Percentiles rank a stretch among this genome's conserved stretches.
Evolutionary conservation across 805 yeast genomes (phyloP).

Genomic region (Yarrowia phangngaensis): DNA sequence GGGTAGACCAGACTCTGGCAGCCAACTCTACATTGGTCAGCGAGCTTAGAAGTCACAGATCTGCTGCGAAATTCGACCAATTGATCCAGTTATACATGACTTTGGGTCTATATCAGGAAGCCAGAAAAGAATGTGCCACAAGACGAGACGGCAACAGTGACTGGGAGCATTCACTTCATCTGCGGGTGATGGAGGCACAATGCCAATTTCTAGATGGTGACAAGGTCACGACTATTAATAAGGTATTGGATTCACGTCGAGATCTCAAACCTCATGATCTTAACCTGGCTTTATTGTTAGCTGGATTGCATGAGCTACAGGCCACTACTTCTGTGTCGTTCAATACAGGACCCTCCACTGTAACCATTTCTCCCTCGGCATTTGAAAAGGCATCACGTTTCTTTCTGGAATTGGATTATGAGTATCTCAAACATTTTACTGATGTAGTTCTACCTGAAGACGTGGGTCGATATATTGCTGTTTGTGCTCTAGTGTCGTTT

Average conservation of each 20-base stretch:
- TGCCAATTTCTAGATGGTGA: constrained; percentile 10
- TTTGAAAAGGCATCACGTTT: constrained; percentile 14
- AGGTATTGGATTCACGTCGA: constrained; percentile 5
- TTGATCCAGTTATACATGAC: neutral
- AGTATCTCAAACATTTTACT: neutral
- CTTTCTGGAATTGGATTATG: constrained; percentile 21
- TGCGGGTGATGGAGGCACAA: constrained; percentile 18
- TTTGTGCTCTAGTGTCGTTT: constrained; percentile 9
- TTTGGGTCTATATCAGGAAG: constrained; percentile 2
- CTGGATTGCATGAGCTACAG: constrained; percentile 11
- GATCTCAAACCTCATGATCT: constrained; percentile 10
- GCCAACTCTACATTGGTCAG: neutral
- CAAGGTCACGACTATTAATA: constrained; percentile 11
- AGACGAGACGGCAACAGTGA: constrained; percentile 15
- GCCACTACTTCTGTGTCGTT: neutral
- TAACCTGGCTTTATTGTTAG: constrained; percentile 2
- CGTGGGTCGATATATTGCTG: constrained; percentile 9
- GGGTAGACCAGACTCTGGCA: neutral
- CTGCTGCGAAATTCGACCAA: constrained; percentile 1
- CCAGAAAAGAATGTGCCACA: constrained; percentile 7
- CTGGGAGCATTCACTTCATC: constrained; percentile 19
- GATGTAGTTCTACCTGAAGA: neutral
- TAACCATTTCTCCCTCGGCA: constrained; percentile 3
- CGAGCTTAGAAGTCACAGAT: neutral
- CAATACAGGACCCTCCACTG: neutral